Evolutionary conservation across 1,284 basidiomycete species (phyloP).

Genomic region (Coriolopsis trogii): DNA sequence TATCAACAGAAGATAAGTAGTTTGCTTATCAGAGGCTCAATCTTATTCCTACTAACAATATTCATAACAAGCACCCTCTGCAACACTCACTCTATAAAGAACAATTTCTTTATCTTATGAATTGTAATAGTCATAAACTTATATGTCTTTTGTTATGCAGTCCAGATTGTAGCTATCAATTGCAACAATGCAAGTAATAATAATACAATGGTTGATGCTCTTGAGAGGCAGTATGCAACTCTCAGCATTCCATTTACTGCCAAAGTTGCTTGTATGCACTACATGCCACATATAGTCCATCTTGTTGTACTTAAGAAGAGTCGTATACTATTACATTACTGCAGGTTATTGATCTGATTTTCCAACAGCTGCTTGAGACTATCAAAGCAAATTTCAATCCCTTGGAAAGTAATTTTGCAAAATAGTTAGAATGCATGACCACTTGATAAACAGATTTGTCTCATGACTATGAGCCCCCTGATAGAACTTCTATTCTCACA

Average conservation of each 20-base stretch:
- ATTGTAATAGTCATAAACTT: too few species aligned
- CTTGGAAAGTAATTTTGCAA: background rate
- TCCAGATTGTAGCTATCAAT: background rate
- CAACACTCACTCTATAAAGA: too few species aligned
- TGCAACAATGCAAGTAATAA: conserved; percentile 2
- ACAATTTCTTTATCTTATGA: too few species aligned
- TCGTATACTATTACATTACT: background rate
- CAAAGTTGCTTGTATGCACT: background rate
- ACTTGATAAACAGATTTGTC: background rate
- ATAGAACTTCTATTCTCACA: background rate
- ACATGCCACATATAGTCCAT: background rate
- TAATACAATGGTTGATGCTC: conserved; percentile 3
- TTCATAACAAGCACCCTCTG: too few species aligned
- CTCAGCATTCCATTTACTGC: background rate
- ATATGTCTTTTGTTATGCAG: background rate
- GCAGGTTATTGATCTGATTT: background rate
- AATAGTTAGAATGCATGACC: background rate
- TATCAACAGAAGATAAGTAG: too few species aligned
- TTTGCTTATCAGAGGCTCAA: too few species aligned
- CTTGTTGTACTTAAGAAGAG: background rate
- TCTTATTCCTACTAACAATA: too few species aligned
- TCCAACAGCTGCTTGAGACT: background rate
- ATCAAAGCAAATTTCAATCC: background rate
- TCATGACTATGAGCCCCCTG: background rate
- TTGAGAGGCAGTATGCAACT: background rate